Evolutionary conservation across 202 grass and related monocot genomes (phyloP).

Genomic region (Dendrocalamus latiflorus): DNA sequence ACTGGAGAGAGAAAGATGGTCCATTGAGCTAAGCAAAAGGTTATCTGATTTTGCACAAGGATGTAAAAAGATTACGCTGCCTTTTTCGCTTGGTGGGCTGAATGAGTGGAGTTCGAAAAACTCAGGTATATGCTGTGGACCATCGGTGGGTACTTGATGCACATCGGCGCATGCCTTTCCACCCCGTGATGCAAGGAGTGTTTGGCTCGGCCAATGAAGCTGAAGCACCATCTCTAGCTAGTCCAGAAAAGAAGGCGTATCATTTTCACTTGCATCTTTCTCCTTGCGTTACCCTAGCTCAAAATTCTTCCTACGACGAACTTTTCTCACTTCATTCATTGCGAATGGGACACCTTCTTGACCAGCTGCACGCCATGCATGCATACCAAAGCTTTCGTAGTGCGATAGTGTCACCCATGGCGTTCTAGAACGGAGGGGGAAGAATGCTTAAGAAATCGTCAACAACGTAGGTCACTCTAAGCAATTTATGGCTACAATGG

Average conservation of each 20-base stretch:
- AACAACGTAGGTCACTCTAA: neutral
- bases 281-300: too few relatives aligned
- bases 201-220: neutral
- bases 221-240: neutral
- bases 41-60: slow-evolving; percentile 3
- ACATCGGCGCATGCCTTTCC: neutral
- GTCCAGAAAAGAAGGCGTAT: neutral
- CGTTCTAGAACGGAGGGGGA: slow-evolving; percentile 21
- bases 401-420: neutral
- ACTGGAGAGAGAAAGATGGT: neutral
- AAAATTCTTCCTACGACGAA: too few relatives aligned
- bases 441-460: neutral
- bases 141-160: neutral
- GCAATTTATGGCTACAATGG: too few relatives aligned
- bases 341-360: neutral
- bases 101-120: slow-evolving; percentile 17
- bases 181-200: neutral
- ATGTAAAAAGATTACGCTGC: neutral
- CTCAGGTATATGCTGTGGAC: slow-evolving; percentile 24
- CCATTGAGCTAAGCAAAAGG: neutral
- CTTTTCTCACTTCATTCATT: neutral
- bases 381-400: neutral
- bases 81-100: neutral
- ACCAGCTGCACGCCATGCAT: too few relatives aligned
- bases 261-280: neutral